These are phyloP conservation scores for Phyllostachys edulis DNA, from an alignment of 176 grass and related monocot genomes.

Conservation along the genomic window DNA sequence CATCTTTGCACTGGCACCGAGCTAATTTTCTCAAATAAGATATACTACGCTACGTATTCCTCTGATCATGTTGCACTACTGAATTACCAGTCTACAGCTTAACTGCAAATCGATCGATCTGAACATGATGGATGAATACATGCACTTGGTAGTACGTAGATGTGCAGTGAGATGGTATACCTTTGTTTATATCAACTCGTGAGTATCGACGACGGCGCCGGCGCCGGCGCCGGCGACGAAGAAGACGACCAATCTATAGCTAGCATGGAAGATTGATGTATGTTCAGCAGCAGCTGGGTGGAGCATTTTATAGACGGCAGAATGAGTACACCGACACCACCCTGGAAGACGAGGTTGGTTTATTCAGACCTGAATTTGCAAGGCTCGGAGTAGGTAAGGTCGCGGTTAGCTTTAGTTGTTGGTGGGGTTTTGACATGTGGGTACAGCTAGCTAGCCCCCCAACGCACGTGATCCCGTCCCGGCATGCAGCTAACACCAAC, in stretches of 20 bases:
- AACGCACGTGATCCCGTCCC: neutral
- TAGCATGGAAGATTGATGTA: neutral
- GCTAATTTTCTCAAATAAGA: too few relatives aligned
- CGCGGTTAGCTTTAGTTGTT: too few relatives aligned
- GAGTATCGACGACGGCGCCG: too few relatives aligned
- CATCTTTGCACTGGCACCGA: too few relatives aligned
- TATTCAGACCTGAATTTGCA: neutral
- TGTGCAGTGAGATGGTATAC: neutral
- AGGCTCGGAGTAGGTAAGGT: too few relatives aligned
- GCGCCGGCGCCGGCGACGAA: too few relatives aligned
- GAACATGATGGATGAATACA: neutral
- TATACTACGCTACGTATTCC: too few relatives aligned
- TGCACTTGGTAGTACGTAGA: neutral
- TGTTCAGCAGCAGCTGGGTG: neutral
- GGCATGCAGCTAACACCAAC: constrained; percentile 3
- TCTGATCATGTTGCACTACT: too few relatives aligned
- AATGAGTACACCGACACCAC: neutral
- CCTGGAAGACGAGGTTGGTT: neutral
- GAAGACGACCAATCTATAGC: too few relatives aligned
- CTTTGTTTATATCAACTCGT: too few relatives aligned
- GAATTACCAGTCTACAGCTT: neutral
- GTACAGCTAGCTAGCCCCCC: neutral
- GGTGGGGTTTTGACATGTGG: constrained; percentile 30
- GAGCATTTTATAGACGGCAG: constrained; percentile 3
- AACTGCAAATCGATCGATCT: neutral